Evolutionary conservation across 1,139 yeast species (phyloP).

Genomic region (Kurtzmaniella quercitrusa): DNA sequence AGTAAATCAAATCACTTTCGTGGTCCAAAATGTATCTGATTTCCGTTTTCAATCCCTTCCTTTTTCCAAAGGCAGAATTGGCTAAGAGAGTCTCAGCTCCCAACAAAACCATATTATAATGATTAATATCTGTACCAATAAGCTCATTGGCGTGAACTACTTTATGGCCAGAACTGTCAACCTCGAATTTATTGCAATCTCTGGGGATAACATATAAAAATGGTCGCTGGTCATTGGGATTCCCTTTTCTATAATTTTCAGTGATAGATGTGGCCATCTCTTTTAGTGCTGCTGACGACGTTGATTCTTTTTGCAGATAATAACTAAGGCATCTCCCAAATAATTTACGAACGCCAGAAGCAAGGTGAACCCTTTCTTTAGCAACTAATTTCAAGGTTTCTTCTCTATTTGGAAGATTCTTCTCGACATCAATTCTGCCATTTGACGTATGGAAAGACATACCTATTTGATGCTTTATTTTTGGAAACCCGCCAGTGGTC

Average conservation of each 20-base stretch:
- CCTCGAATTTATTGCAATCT: not conserved
- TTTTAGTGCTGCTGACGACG: not conserved
- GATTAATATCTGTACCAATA: constrained; percentile 14
- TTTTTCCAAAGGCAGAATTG: constrained; percentile 16
- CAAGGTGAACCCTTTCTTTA: not conserved
- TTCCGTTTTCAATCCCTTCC: not conserved
- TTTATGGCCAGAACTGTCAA: not conserved
- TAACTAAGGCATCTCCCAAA: not conserved
- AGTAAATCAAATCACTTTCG: not conserved
- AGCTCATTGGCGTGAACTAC: constrained; percentile 12
- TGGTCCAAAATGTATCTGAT: not conserved
- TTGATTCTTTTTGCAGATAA: not conserved
- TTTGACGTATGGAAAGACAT: not conserved
- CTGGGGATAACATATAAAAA: not conserved
- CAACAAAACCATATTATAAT: constrained; percentile 15
- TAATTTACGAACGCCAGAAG: not conserved
- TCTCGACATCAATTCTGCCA: not conserved
- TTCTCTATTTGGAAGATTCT: not conserved
- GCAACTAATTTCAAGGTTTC: not conserved
- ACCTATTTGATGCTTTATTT: not conserved
- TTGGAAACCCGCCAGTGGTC: not conserved
- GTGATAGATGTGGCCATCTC: not conserved
- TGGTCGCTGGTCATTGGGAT: not conserved
- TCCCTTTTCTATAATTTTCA: not conserved
- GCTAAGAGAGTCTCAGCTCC: constrained; percentile 20